Base-by-base conservation (phyloP, 2,329 filamentous ascomycete genomes). In the Diaporthe vaccinii region DNA sequence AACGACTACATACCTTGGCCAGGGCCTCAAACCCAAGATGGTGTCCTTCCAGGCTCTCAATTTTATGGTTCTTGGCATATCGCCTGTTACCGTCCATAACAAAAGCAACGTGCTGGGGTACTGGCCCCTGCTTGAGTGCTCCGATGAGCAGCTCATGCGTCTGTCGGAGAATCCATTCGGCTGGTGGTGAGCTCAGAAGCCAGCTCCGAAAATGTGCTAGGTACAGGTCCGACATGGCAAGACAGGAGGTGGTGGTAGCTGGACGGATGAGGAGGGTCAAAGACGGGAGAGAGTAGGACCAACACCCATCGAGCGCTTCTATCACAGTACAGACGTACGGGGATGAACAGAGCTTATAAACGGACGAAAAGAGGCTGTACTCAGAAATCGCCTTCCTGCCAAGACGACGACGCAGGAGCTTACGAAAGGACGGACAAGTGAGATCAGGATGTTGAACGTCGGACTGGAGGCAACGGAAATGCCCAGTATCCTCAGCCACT, bases 21-120 rank as follows among this genome's bases (percentile, higher is more conserved):
- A 99, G 88, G 41, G 97, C 96, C 86, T 99, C 97, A 80, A 98
- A 99, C 2, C 97, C 97, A 79, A 98, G 87, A 82, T 98, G 96
- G 83, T 99, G 97, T 34, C 97, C 97, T 85, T 99, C 96, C 46
- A 98, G 93, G 0, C 96, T 98, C 87, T 99, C 97, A 83, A 99
- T 98, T 78, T 96, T 92, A 85, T 97, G 95, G 77, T 90, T 94
- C 77, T 94, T 91, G 20, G 97, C 97, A 86, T 97, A 99, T 61
- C 97, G 93, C 80, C 97, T 89, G 85, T 99, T 99, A 74, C 97
- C 97, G 83, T 99, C 97, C 97, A 99, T 99, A 80, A 98, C 96
- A 82, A 99, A 99, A n/a, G 97, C 97, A 76, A 99, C 91, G 91
- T 99, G 97, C 81, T 95, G 93, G 14, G 97, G 97, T 73, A 99